Base-by-base conservation (phyloP, 352 stramenopile species). In the Thraustochytrium striatum region DNA sequence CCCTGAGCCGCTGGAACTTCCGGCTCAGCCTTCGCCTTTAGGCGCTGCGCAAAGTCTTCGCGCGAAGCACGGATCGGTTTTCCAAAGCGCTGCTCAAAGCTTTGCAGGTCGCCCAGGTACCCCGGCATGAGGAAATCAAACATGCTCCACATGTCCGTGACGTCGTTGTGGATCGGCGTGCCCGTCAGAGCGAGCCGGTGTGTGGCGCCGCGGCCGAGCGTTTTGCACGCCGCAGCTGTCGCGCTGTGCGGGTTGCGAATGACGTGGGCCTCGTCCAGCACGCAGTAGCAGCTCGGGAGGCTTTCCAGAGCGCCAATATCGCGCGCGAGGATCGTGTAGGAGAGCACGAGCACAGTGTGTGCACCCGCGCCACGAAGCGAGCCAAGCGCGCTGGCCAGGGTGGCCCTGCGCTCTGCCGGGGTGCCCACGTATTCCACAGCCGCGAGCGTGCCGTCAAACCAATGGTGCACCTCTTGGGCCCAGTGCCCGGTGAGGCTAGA, bases 91-190 rank as follows among this genome's bases (percentile, higher is more conserved):
- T 85, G 85, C 2, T 82, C 53, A 72, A 94, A 94, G 5, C 59
- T 39, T 21, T 68, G 69, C 50, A 84, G 75, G 41, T 81, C 85
- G 19, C 95, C 95, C 36, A 99, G 88, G 82, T 98, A 99, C 32
- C 95, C 95, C 32, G 95, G 95, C 94, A 99, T 97, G 0, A 99
- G 72, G 52, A 98, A 98, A 69, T 98, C 90, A 84, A 99, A 99
- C 1, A 97, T 85, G 50, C 93, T 89, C 95, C 95, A 99, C 39
- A 99, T 81, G 69, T 99, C 96, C 16, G 91, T 86, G 3, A 98
- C 94, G 38, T 95, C 91, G 85, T 99, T 99, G 78, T 99, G 96
- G 53, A 99, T 85, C 3, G 95, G 95, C 3, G 96, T 99, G 30
- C 96, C 96, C 52, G 92, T 98, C 41, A 99, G 84, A 39, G 95